Evolutionary conservation across 371 early-diverging fungal genomes (phyloP), one percentile per base, ranked within the genome.

Genomic region (Homolaphlyctis polyrhiza): DNA sequence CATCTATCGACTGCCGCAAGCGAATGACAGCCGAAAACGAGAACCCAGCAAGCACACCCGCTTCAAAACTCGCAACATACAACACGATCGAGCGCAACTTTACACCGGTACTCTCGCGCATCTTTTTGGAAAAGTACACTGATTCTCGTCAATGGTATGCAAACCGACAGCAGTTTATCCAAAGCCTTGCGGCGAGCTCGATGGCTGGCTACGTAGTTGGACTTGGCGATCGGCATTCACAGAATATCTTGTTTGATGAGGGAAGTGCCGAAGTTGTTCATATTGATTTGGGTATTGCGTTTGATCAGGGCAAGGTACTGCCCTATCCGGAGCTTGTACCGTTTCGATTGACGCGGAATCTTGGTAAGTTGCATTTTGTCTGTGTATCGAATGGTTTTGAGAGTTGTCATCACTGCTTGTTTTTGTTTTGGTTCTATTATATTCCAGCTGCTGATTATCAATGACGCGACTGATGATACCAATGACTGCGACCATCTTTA

Each of bases 261-360:
- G 73, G 71, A 2, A 89, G 89, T 0, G 96, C 92, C 1, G 96
- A 98, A 60, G 71, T 97, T 2, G 89, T 99, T 16, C 99, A 99
- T 79, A 99, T 99, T 43, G 99, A 99, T 72, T 86, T 97, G 63
- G 97, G 96, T 35, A 95, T 98, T 43, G 92, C 97, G 13, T 99
- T 99, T 83, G 98, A 99, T 62, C 89, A 92, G 70, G 99, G 96
- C 18, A 86, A 85, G 66, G 73, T 85, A 35, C 80, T 99, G 14
- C 85, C 90, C n/a, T 86, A 93, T 2, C 97, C 98, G n/a, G 99
- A 99, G 75, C 78, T 85, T 32, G 97, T 98, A 0, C 98, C 99
- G 4, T 99, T 96, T 71, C 87, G 99, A 51, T 75, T 99, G 36
- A 97, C 97, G 2, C 88, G 92, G 61, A 95, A 98, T 62, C 69